phyloP scores from a whole-genome alignment of 2,329 filamentous ascomycete genomes.

The Botrytis porri region DNA sequence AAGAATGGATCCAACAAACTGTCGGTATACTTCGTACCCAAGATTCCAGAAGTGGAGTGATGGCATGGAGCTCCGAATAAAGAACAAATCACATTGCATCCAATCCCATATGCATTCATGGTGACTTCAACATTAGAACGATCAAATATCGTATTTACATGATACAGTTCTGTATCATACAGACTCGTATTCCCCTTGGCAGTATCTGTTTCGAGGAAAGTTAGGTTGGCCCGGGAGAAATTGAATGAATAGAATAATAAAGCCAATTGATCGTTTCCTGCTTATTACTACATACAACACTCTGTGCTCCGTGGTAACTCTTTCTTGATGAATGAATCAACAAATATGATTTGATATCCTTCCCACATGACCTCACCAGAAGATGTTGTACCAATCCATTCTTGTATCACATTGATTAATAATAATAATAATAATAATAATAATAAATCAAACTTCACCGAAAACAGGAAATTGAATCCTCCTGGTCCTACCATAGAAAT shows the following conservation, averaged over 20 bases:
- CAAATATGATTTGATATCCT: not conserved
- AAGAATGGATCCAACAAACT: not conserved
- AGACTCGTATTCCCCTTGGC: not conserved
- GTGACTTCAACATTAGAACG: not conserved
- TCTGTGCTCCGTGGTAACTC: not conserved
- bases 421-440: not conserved
- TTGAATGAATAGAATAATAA: not conserved
- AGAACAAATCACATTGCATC: not conserved
- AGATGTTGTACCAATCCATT: not conserved
- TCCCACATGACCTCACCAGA: not conserved
- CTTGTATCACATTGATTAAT: not conserved
- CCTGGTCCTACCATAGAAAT: not conserved
- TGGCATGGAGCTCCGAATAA: no score
- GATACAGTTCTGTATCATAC: no score
- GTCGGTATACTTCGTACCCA: no score
- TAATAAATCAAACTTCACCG: not conserved
- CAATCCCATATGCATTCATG: not conserved
- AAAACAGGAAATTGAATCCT: constrained; percentile 3
- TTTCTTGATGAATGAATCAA: not conserved
- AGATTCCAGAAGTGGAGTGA: not conserved
- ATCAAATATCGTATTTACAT: not conserved
- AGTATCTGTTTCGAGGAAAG: not conserved
- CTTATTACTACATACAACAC: not conserved
- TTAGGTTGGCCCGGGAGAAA: no score
- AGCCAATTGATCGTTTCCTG: not conserved